A percentile compares a stretch with the other conserved stretches of the same genome.
Conservation (phyloP, 2,329 filamentous ascomycete species). For the Xylariaceae sp. region DNA sequence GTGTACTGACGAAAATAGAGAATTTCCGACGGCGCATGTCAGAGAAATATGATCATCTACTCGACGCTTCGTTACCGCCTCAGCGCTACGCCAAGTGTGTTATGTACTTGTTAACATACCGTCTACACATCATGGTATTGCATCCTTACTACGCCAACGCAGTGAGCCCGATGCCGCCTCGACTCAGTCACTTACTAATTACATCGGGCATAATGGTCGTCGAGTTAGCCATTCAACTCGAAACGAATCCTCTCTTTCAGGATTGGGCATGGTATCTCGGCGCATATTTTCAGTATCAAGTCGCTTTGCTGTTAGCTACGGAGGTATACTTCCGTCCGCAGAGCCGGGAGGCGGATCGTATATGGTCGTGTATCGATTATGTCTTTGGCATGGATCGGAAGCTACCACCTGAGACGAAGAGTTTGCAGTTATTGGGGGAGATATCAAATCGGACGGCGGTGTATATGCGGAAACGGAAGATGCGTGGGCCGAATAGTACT, state of each 20-base stretch:
- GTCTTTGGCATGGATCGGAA: constrained; percentile 58
- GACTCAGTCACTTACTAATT: constrained; percentile 58
- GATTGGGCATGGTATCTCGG: constrained; percentile 66
- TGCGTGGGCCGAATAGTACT: constrained; percentile 44
- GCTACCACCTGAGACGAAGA: constrained; percentile 51
- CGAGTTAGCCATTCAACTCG: constrained; percentile 43
- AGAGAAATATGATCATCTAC: constrained; percentile 58
- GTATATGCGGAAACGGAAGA: constrained; percentile 54
- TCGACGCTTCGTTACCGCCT: constrained; percentile 54
- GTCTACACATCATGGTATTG: constrained; percentile 61
- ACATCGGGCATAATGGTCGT: constrained; percentile 51
- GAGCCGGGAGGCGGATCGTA: constrained; percentile 54
- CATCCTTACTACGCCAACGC: constrained; percentile 58
- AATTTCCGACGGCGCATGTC: constrained; percentile 60
- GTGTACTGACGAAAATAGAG: constrained; percentile 62
- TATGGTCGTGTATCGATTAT: constrained; percentile 67
- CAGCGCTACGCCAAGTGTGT: constrained; percentile 60
- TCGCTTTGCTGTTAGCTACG: constrained; percentile 60
- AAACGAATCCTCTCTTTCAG: constrained; percentile 41
- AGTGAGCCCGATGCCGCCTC: constrained; percentile 49
- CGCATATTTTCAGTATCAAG: constrained; percentile 67
- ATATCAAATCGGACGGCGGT: constrained; percentile 55
- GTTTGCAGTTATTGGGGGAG: constrained; percentile 54
- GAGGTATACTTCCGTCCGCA: constrained; percentile 58
- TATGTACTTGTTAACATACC: constrained; percentile 57